Base-by-base conservation (phyloP, 1,284 basidiomycete genomes). In the Chondrostereum purpureum region DNA sequence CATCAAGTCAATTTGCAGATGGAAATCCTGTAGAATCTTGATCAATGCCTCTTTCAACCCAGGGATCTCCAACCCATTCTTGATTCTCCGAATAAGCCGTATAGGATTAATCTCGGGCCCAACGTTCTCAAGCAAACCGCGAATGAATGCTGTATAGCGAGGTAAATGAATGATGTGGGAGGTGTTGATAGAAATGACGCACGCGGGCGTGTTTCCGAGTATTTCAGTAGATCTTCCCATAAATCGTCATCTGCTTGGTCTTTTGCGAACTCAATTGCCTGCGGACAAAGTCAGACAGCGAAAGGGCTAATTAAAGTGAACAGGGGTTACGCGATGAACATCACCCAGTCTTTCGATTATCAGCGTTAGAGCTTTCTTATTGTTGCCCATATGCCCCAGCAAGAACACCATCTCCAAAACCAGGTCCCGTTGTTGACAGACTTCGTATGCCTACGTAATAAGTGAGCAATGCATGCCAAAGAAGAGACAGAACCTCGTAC, bases 191-290 rank as follows among this genome's bases (percentile, higher is more conserved):
- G 18, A 13, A 31, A n/a, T 33, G 14, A 27, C 11, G 11, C 48
- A 91, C 88, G 67, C 34, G 95, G 96, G 48, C 91, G 73, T 13
- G 90, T 92, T 64, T 98, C 95, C 0, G 95, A 95, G 59, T 99
- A 98, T 49, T 77, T 80, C 16, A 99, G 69, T 10, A 99, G 74
- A 61, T 97, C 93, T 58, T 98, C 95, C 96, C 96, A 99, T 0
- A 99, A 78, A 62, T 99, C 96, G 52, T 93, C 85, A 55, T 99
- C 96, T 48, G 87, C 88, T 63, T 98, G 95, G 62, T 98, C 94
- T 59, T 95, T 95, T 0, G 94, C 95, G 59, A 99, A 99, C 50
- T 97, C 94, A 56, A 99, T 98, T 0, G 95, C 94, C 88, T 92
- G 21, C 8, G 16, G 33, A 37, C n/a, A 12, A 16, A 12, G 35